Conservation (phyloP, 495 filamentous ascomycete species). For the Penicillium manginii region DNA sequence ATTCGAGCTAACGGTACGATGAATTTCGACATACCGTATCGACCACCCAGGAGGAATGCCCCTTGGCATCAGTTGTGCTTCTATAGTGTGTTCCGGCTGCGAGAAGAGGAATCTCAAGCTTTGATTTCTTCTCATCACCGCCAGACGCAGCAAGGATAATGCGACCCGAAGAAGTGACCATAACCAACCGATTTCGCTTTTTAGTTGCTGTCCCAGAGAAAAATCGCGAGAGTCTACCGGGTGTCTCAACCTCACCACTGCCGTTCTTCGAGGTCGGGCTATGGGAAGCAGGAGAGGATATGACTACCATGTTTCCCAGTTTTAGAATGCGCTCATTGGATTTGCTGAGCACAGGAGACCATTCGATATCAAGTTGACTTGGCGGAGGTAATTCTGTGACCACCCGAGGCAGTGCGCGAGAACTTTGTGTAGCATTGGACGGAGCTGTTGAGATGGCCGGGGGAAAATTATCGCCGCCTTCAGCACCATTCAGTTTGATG, state of each 20-base stretch:
- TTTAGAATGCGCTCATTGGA: conserved; percentile 94
- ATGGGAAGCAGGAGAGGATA: conserved; percentile 70
- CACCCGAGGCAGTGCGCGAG: conserved; percentile 71
- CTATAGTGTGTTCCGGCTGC: conserved; percentile 72
- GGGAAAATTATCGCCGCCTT: conserved; percentile 44
- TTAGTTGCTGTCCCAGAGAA: conserved; percentile 90
- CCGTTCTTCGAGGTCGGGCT: conserved; percentile 70
- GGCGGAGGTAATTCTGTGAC: conserved; percentile 96
- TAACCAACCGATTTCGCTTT: conserved; percentile 88
- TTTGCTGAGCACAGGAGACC: conserved; percentile 92
- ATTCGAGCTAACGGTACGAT: not conserved
- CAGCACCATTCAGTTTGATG: conserved; percentile 76
- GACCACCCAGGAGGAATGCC: conserved; percentile 83
- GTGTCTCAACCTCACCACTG: conserved; percentile 59
- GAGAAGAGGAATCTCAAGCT: conserved; percentile 84
- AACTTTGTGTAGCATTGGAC: conserved; percentile 44
- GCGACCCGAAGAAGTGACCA: conserved; percentile 90
- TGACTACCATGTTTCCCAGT: conserved; percentile 84
- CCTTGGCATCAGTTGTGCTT: conserved; percentile 80
- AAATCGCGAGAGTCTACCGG: conserved; percentile 89
- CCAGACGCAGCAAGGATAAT: conserved; percentile 90
- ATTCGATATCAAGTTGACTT: conserved; percentile 96
- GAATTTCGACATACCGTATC: conserved; percentile 75
- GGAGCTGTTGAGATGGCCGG: conserved; percentile 55
- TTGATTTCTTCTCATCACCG: conserved; percentile 94